Base-by-base conservation (phyloP, 2,329 filamentous ascomycete genomes). In the Phoma sp. region DNA sequence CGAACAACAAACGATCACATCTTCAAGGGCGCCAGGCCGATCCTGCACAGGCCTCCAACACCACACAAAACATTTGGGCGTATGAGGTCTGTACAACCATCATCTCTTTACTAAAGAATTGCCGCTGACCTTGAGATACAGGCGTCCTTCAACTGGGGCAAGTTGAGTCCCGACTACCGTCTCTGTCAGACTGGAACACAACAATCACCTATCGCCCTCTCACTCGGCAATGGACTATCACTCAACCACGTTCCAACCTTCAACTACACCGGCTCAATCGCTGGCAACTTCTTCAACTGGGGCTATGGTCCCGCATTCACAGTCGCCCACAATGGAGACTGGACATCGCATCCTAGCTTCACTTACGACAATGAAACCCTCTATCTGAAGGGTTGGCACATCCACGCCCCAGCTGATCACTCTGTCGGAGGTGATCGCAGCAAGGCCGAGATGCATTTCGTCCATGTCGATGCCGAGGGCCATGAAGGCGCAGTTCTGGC, bases 141-240 rank as follows among this genome's bases (percentile, higher is more conserved):
- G 49, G 69, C 69, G 12, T 74, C 73, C 11, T 77, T 70, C 59
- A 74, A 79, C 47, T 79, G 77, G 77, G 76, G 74, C 11, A 68
- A 65, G 45, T 56, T 75, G 21, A 72, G 61, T 23, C 58, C 67
- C 71, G 75, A 73, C 36, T 81, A 80, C 59, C 64, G 69, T 5
- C 66, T 77, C 17, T 83, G 81, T 70, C 80, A 82, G 57, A 79
- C 75, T 14, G 80, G 81, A 29, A 81, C 78, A 1, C 76, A 80
- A 50, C 81, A 83, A 62, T 78, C 79, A 0, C 81, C 81, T 6
- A 83, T 83, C 45, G 69, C 74, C 0, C 74, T 83, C 7, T 68
- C 64, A 7, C 66, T 77, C 25, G 62, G 67, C 18, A 68, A 76
- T 48, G 78, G 78, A 7, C 69, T 80, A 4, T 74, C 78, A 2